A percentile compares a stretch with the other conserved stretches of the same genome.
These are phyloP conservation scores for Seiridium unicorne DNA, from an alignment of 2,329 filamentous ascomycete species.

Conservation along the genomic window DNA sequence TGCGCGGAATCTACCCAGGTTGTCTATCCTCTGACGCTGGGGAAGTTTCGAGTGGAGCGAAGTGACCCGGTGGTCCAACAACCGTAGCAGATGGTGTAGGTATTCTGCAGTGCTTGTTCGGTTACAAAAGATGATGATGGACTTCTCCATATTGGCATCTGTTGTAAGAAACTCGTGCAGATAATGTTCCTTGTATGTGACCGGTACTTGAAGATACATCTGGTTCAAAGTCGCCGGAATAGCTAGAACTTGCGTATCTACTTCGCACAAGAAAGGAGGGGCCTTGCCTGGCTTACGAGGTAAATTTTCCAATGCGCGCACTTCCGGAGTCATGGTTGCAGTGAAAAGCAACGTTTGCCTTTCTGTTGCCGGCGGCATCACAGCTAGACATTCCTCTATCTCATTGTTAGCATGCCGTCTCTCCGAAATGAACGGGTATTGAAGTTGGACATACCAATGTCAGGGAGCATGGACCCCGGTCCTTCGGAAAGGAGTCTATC, in stretches of 20 bases:
- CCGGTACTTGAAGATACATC: constrained; percentile 69
- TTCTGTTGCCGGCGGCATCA: constrained; percentile 72
- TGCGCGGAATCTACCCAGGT: constrained; percentile 88
- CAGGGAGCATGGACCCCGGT: constrained; percentile 87
- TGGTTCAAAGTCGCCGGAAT: constrained; percentile 81
- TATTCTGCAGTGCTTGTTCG: constrained; percentile 84
- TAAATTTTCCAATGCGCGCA: constrained; percentile 79
- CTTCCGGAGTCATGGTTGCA: constrained; percentile 90
- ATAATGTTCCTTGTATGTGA: constrained; percentile 93
- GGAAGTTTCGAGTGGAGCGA: constrained; percentile 84
- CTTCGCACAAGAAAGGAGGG: constrained; percentile 85
- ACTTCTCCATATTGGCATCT: constrained; percentile 69
- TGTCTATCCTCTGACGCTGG: constrained; percentile 81
- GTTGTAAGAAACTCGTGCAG: constrained; percentile 86
- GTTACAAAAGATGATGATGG: constrained; percentile 92
- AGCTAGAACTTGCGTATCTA: constrained; percentile 72
- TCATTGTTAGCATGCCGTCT: not conserved
- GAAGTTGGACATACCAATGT: constrained; percentile 50
- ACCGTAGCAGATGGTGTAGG: constrained; percentile 81
- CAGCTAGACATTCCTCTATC: constrained; percentile 74
- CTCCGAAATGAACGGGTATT: not conserved
- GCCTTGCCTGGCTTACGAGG: constrained; percentile 67
- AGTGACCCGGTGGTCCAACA: constrained; percentile 86
- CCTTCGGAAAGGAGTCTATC: constrained; percentile 78
- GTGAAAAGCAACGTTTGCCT: constrained; percentile 97